phyloP scores from a whole-genome alignment of 1,284 basidiomycete species.

The Fomes fomentarius region DNA sequence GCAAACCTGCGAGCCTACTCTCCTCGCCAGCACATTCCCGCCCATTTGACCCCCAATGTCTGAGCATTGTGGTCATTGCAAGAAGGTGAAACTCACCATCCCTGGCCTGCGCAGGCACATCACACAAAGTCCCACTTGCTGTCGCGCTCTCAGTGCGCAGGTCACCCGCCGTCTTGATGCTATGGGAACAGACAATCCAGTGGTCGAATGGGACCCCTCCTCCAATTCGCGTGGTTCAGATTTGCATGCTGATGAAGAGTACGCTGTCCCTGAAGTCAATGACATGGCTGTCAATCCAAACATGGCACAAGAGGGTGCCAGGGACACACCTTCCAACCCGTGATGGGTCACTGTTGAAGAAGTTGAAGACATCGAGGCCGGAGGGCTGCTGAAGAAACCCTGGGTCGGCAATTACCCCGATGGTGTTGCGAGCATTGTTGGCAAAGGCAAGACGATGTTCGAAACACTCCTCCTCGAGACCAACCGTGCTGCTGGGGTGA shows the following conservation, averaged over 20 bases:
- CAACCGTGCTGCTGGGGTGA: neutral
- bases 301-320: too few species aligned
- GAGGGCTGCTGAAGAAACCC: constrained; percentile 15
- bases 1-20: too few species aligned
- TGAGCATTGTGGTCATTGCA: too few species aligned
- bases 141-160: neutral
- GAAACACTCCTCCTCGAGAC: constrained; percentile 11
- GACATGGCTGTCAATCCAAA: too few species aligned
- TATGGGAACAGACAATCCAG: too few species aligned
- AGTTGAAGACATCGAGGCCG: constrained; percentile 20
- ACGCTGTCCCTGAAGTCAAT: neutral
- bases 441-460: constrained; percentile 18
- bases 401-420: constrained; percentile 11
- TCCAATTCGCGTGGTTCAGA: neutral
- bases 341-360: constrained; percentile 16
- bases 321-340: neutral
- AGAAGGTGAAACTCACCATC: too few species aligned
- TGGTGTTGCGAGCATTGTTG: neutral
- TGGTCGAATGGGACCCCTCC: too few species aligned
- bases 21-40: too few species aligned
- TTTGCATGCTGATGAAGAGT: neutral
- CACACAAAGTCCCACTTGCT: neutral
- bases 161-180: neutral
- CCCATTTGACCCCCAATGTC: too few species aligned
- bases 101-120: neutral